Evolutionary conservation across 2,329 filamentous ascomycete species (phyloP).

Genomic region (Sclerotinia nivalis): DNA sequence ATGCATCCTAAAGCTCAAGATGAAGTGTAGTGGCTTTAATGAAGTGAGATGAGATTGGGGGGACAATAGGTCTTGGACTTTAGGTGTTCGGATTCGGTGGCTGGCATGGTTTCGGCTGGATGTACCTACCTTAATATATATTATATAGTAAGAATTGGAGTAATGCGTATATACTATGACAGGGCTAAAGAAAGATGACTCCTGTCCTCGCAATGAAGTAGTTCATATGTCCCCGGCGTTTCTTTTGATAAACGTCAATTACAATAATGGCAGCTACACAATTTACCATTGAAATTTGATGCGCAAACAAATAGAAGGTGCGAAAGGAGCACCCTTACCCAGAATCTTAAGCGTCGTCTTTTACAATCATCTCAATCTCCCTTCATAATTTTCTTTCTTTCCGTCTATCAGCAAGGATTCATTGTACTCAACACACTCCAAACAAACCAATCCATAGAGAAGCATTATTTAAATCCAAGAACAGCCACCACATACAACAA

Average conservation of each 20-base stretch:
- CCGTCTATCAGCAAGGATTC: not conserved
- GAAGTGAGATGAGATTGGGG: not conserved
- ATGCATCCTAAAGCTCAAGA: conserved; percentile 20
- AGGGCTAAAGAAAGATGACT: not conserved
- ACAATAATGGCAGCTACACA: not conserved
- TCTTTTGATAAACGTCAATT: not conserved
- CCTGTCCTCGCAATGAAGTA: not conserved
- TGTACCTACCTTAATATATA: not conserved
- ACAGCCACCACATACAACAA: not conserved
- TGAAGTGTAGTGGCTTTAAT: not conserved
- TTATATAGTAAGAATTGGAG: not conserved
- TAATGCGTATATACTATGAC: not conserved
- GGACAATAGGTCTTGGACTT: not conserved
- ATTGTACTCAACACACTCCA: not conserved
- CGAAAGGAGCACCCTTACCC: fast-evolving
- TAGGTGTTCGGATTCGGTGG: not conserved
- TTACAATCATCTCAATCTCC: not conserved
- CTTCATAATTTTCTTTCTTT: not conserved
- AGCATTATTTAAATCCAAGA: conserved; percentile 11
- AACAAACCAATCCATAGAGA: not conserved
- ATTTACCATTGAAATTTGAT: too few relatives aligned
- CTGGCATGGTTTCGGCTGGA: not conserved
- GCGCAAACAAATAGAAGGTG: not conserved
- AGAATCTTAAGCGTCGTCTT: not conserved
- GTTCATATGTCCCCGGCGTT: not conserved